A percentile compares a stretch with the other conserved stretches of the same genome.
phyloP scores from a whole-genome alignment of 2,329 filamentous ascomycete genomes.

The Parafenestella ontariensis region DNA sequence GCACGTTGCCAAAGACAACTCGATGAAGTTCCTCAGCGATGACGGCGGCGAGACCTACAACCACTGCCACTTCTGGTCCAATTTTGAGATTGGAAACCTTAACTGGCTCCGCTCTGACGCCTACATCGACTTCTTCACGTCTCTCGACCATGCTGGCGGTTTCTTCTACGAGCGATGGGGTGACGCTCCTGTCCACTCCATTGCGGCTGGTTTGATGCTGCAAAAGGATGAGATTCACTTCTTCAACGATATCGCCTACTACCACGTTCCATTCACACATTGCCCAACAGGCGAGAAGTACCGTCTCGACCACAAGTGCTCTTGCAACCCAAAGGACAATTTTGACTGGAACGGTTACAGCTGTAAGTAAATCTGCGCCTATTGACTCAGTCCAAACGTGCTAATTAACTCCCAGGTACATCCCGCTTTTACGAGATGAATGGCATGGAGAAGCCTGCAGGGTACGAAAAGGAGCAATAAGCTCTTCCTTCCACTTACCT shows the following conservation, averaged over 20 bases:
- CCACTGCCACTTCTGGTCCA: conserved; percentile 99
- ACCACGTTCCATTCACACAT: conserved; percentile 96
- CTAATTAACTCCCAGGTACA: conserved; percentile 71
- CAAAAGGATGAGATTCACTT: conserved; percentile 96
- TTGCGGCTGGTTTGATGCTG: conserved; percentile 84
- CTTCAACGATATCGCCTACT: conserved; percentile 99
- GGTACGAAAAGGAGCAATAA: conserved; percentile 75
- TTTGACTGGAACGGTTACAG: conserved; percentile 99
- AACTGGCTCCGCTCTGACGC: conserved; percentile 90
- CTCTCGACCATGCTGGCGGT: conserved; percentile 86
- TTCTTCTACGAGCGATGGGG: conserved; percentile 99
- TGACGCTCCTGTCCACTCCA: conserved; percentile 97
- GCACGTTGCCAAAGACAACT: conserved; percentile 83
- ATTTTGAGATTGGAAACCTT: conserved; percentile 95
- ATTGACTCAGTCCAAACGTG: not conserved
- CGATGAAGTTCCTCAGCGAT: conserved; percentile 89
- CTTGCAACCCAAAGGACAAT: conserved; percentile 95
- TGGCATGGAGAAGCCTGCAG: conserved; percentile 79
- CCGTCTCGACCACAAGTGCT: conserved; percentile 84
- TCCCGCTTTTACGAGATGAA: conserved; percentile 86
- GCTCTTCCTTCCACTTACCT: conserved; percentile 21
- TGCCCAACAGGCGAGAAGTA: conserved; percentile 91
- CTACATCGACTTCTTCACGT: conserved; percentile 90
- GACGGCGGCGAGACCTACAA: conserved; percentile 93
- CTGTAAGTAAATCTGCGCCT: conserved; percentile 69